These are phyloP conservation scores for Flaveria sonorensis DNA, from an alignment of 129 eudicot species.

Conservation along the genomic window DNA sequence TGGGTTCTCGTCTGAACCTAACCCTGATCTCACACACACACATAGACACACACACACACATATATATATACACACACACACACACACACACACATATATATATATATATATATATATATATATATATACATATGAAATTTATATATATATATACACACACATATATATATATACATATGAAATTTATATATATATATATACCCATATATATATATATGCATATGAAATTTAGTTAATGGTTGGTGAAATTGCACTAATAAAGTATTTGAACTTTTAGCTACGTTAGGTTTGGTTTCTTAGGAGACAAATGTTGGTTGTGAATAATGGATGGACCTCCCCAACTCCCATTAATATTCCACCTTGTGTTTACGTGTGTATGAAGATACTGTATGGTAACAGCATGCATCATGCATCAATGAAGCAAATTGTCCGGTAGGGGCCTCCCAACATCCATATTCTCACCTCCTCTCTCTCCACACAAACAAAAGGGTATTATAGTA, in stretches of 20 bases:
- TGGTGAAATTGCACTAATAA: slow-evolving; percentile 26
- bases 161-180: too few relatives aligned
- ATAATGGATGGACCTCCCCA: background rate
- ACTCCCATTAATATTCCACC: background rate
- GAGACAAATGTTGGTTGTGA: slow-evolving; percentile 26
- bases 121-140: too few relatives aligned
- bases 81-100: too few relatives aligned
- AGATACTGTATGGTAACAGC: background rate
- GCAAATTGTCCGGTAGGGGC: slow-evolving; percentile 22
- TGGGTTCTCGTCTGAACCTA: too few relatives aligned
- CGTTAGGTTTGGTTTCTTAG: slow-evolving; percentile 22
- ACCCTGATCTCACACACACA: too few relatives aligned
- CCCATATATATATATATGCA: background rate
- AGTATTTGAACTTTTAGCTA: slow-evolving; percentile 11
- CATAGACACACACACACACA: too few relatives aligned
- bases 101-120: too few relatives aligned
- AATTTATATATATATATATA: too few relatives aligned
- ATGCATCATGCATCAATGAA: background rate
- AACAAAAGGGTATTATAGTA: background rate
- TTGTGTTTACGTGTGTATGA: slow-evolving; percentile 28
- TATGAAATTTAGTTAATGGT: slow-evolving; percentile 26
- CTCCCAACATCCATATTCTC: slow-evolving; percentile 18
- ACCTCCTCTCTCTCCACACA: too few relatives aligned
- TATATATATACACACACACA: too few relatives aligned
- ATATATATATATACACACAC: too few relatives aligned